Percentiles rank a stretch among this genome's conserved stretches.
phyloP scores from a whole-genome alignment of 345 rosid genomes.

The Lepidium sativum region DNA sequence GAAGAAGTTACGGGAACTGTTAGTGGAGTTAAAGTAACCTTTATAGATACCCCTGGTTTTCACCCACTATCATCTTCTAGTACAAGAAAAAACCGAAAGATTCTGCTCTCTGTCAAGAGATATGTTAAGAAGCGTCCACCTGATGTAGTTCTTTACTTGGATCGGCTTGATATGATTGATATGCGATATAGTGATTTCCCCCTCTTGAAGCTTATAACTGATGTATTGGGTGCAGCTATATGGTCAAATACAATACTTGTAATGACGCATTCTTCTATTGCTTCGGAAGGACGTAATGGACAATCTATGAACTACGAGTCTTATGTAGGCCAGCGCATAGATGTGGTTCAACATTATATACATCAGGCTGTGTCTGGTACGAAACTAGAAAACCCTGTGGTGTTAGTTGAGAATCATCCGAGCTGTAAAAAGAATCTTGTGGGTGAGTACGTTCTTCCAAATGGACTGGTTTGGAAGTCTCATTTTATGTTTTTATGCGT shows the following conservation, averaged over 20 bases:
- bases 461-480: constrained; percentile 79
- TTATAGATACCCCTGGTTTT: constrained; percentile 91
- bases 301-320: constrained; percentile 59
- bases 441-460: constrained; percentile 76
- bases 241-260: constrained; percentile 92
- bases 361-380: constrained; percentile 68
- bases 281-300: constrained; percentile 70
- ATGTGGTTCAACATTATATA: constrained; percentile 61
- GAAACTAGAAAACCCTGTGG: constrained; percentile 65
- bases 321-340: constrained; percentile 54
- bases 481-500: constrained; percentile 57
- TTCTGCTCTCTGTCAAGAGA: constrained; percentile 58
- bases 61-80: constrained; percentile 43
- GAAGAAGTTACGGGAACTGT: constrained; percentile 65
- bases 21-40: constrained; percentile 61
- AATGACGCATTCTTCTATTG: constrained; percentile 70
- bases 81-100: constrained; percentile 61
- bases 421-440: constrained; percentile 52
- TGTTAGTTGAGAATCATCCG: constrained; percentile 78
- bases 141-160: constrained; percentile 70
- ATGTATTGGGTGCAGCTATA: constrained; percentile 60
- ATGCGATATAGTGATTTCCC: constrained; percentile 56
- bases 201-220: constrained; percentile 71
- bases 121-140: constrained; percentile 71
- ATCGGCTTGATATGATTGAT: constrained; percentile 67